A percentile compares a stretch with the other conserved stretches of the same genome.
Conservation (phyloP, 2,329 filamentous ascomycete genomes). For the Cladophialophora exuberans region DNA sequence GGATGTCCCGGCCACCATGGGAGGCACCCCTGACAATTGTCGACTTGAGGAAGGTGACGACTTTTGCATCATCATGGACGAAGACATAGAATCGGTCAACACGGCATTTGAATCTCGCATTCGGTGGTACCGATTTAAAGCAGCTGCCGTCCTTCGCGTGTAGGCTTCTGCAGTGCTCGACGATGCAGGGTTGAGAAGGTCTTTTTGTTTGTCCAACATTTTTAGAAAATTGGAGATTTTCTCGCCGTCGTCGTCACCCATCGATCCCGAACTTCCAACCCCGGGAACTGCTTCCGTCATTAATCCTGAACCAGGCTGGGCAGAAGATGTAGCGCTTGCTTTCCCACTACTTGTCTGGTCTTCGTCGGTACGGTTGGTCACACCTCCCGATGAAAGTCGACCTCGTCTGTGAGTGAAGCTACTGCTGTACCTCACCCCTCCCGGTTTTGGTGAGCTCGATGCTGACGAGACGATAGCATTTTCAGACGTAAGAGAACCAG, state of each 20-base stretch:
- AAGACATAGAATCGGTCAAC: slow-evolving; percentile 90
- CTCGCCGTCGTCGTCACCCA: slow-evolving; percentile 76
- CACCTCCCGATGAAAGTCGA: slow-evolving; percentile 74
- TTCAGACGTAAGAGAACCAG: slow-evolving; percentile 61
- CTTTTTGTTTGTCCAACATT: slow-evolving; percentile 83
- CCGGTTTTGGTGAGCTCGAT: slow-evolving; percentile 77
- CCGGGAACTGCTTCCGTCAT: slow-evolving; percentile 66
- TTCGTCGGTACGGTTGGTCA: slow-evolving; percentile 57
- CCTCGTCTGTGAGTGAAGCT: slow-evolving; percentile 87
- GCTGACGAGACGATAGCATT: slow-evolving; percentile 66
- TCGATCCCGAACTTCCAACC: slow-evolving; percentile 65
- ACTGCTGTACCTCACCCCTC: slow-evolving; percentile 82
- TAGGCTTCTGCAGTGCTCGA: slow-evolving; percentile 64
- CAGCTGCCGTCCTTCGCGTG: slow-evolving; percentile 74
- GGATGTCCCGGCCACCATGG: slow-evolving; percentile 66
- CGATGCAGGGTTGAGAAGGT: slow-evolving; percentile 71
- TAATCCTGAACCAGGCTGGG: slow-evolving; percentile 75
- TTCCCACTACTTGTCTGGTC: slow-evolving; percentile 62
- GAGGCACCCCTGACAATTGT: slow-evolving; percentile 67
- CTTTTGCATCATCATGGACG: slow-evolving; percentile 80
- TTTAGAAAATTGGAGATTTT: slow-evolving; percentile 94
- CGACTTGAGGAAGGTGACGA: slow-evolving; percentile 79
- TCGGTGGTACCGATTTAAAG: slow-evolving; percentile 80
- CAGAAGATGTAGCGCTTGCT: slow-evolving; percentile 55
- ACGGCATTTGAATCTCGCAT: slow-evolving; percentile 89